Evolutionary conservation across 805 yeast genomes (phyloP).

Genomic region (Sungouiella blattae): DNA sequence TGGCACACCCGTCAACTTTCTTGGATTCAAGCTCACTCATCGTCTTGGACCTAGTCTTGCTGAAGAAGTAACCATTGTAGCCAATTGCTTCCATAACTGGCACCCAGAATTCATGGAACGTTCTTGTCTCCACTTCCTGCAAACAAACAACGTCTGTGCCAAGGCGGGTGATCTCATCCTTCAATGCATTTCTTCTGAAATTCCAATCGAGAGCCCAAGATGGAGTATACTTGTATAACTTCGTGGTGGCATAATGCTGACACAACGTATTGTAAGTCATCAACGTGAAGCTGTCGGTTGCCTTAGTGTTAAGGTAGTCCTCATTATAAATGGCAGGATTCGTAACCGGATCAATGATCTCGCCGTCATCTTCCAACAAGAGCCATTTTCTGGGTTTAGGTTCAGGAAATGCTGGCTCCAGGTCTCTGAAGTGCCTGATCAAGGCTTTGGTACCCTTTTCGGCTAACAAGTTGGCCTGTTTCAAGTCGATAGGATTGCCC

Average conservation of each 20-base stretch:
- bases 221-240: slow-evolving; percentile 91
- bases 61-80: slow-evolving; percentile 77
- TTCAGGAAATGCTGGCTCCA: slow-evolving; percentile 61
- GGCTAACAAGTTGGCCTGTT: slow-evolving; percentile 62
- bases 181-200: slow-evolving; percentile 73
- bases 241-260: slow-evolving; percentile 91
- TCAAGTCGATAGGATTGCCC: slow-evolving; percentile 80
- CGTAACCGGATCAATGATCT: slow-evolving; percentile 37
- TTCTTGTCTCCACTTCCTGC: slow-evolving; percentile 91
- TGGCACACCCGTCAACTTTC: slow-evolving; percentile 98
- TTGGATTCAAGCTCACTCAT: slow-evolving; percentile 77
- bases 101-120: slow-evolving; percentile 82
- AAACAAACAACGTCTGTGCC: slow-evolving; percentile 80
- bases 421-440: slow-evolving; percentile 76
- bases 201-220: slow-evolving; percentile 97
- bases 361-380: slow-evolving; percentile 73
- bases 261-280: slow-evolving; percentile 90
- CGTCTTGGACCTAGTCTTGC: slow-evolving; percentile 89
- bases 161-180: slow-evolving; percentile 63
- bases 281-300: slow-evolving; percentile 56
- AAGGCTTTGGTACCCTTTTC: slow-evolving; percentile 83
- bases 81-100: slow-evolving; percentile 72
- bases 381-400: slow-evolving; percentile 84
- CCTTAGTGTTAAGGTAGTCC: slow-evolving; percentile 23
- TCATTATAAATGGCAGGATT: slow-evolving; percentile 30